phyloP scores from a whole-genome alignment of 495 filamentous ascomycete species.

The Neurospora hispaniola region DNA sequence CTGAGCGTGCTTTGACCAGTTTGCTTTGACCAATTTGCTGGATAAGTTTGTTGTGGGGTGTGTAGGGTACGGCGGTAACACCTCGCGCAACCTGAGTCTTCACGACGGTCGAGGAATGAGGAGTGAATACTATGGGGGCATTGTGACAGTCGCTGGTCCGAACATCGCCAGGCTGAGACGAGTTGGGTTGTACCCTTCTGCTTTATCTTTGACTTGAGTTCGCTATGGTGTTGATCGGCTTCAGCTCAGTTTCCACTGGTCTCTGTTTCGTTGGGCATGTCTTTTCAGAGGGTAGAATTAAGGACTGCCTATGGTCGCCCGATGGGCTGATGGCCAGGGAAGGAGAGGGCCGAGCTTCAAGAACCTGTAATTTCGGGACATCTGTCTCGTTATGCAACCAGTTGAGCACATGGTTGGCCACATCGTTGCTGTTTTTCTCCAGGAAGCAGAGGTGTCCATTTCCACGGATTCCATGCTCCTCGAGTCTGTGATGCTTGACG shows the following conservation, averaged over 20 bases:
- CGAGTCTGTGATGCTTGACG: constrained; percentile 36
- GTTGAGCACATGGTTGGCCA: constrained; percentile 28
- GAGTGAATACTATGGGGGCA: neutral
- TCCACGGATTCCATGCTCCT: constrained; percentile 37
- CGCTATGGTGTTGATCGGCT: neutral
- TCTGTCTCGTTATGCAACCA: neutral
- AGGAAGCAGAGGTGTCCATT: constrained; percentile 52
- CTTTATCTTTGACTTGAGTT: neutral
- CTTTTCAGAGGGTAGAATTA: neutral
- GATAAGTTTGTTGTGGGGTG: neutral
- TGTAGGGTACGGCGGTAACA: neutral
- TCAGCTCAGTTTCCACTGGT: neutral
- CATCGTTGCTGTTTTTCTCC: constrained; percentile 47
- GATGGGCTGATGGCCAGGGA: neutral
- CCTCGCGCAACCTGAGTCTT: neutral
- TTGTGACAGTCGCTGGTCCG: neutral
- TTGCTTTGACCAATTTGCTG: neutral
- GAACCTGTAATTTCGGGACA: neutral
- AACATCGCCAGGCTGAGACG: neutral
- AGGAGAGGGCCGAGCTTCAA: neutral
- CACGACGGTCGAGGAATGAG: neutral
- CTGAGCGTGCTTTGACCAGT: neutral
- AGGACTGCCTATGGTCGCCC: neutral
- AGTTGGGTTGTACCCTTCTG: neutral
- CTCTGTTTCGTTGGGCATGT: neutral